Evolutionary conservation across 2,329 filamentous ascomycete species (phyloP).

Genomic region (Fusarium sp.): DNA sequence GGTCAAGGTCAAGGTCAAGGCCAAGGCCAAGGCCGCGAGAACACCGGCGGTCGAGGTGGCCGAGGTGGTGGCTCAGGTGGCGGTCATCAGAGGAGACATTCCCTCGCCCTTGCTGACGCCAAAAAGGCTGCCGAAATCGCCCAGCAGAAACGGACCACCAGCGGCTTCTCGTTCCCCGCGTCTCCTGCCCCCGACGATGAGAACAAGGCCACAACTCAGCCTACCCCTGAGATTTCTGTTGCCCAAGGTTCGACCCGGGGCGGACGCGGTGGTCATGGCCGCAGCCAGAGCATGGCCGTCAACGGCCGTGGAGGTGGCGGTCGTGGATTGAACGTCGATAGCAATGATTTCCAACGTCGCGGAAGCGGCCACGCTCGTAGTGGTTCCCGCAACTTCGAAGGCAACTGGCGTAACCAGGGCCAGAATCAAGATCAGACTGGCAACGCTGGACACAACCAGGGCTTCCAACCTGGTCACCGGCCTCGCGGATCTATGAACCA

Average conservation of each 20-base stretch:
- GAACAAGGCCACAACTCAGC: slow-evolving; percentile 53
- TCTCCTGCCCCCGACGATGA: slow-evolving; percentile 72
- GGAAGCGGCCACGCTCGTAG: slow-evolving; percentile 87
- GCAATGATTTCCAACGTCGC: slow-evolving; percentile 80
- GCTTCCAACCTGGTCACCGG: slow-evolving; percentile 95
- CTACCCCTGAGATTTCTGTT: slow-evolving; percentile 54
- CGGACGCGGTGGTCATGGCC: slow-evolving; percentile 74
- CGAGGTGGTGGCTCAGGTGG: slow-evolving; percentile 77
- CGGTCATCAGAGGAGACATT: slow-evolving; percentile 95
- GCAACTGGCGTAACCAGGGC: slow-evolving; percentile 93
- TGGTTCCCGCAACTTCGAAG: slow-evolving; percentile 94
- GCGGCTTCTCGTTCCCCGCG: slow-evolving; percentile 93
- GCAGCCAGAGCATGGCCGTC: slow-evolving; percentile 93
- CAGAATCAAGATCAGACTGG: slow-evolving; percentile 73
- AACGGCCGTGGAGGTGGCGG: slow-evolving; percentile 80
- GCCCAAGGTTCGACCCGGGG: slow-evolving; percentile 65
- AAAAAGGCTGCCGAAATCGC: slow-evolving; percentile 98
- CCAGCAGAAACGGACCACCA: slow-evolving; percentile 95
- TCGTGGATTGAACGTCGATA: slow-evolving; percentile 72
- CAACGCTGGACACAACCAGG: slow-evolving; percentile 70
- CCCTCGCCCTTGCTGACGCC: slow-evolving; percentile 92
- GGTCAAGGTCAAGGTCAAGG: slow-evolving; percentile 49
- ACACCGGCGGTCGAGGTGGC: slow-evolving; percentile 73
- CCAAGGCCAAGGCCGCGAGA: slow-evolving; percentile 54
- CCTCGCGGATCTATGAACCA: slow-evolving; percentile 87